phyloP scores from a whole-genome alignment of 2,329 filamentous ascomycete genomes.

The Talaromyces atroroseus region DNA sequence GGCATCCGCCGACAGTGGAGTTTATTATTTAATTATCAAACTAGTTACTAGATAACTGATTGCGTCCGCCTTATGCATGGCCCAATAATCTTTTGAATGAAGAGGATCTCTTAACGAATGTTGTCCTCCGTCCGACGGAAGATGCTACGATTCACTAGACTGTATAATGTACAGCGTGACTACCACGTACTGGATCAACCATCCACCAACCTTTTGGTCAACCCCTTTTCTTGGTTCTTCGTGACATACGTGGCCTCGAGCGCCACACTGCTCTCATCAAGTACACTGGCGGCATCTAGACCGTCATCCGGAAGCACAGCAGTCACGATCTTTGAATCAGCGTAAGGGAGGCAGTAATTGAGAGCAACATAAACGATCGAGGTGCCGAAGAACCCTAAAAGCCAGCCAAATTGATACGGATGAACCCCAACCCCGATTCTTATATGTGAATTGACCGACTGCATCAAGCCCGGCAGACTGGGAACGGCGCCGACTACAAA shows the following conservation, averaged over 20 bases:
- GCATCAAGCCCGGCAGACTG: constrained; percentile 51
- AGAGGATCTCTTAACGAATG: no score
- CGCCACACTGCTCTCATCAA: constrained; percentile 20
- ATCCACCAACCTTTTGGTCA: no score
- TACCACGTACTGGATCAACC: background rate
- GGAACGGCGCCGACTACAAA: constrained; percentile 55
- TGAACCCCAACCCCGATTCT: constrained; percentile 45
- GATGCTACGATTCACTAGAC: no score
- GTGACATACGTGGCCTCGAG: background rate
- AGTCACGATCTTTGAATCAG: constrained; percentile 44
- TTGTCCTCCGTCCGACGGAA: no score
- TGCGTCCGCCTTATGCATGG: no score
- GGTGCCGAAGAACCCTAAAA: constrained; percentile 56
- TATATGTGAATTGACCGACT: constrained; percentile 35
- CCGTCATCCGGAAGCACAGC: constrained; percentile 35
- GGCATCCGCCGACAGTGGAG: background rate
- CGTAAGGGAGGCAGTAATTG: constrained; percentile 45
- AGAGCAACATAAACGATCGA: constrained; percentile 52
- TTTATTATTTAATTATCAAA: background rate
- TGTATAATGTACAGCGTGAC: no score
- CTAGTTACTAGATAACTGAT: no score
- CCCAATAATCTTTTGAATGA: no score
- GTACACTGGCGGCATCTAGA: constrained; percentile 20
- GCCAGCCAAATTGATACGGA: constrained; percentile 62
- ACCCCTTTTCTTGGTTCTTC: background rate